A percentile compares a stretch with the other conserved stretches of the same genome.
These are phyloP conservation scores for Cyberlindnera saturnus DNA, from an alignment of 805 yeast genomes.

Conservation along the genomic window DNA sequence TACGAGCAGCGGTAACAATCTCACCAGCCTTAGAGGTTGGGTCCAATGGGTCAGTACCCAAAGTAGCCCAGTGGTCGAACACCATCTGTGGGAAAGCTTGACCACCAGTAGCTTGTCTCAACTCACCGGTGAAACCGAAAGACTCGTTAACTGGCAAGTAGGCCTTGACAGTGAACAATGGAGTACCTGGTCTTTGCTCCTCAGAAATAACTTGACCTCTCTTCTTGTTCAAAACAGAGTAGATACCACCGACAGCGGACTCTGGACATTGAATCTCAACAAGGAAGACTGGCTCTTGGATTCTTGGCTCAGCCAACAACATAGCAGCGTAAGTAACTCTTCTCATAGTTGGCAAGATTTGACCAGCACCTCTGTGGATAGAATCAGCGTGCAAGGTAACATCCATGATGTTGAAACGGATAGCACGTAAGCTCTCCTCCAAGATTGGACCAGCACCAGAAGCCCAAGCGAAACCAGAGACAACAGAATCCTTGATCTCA, in stretches of 20 bases:
- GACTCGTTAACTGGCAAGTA: constrained; percentile 99
- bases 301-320: constrained; percentile 97
- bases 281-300: constrained; percentile 98
- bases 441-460: constrained; percentile 98
- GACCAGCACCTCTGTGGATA: constrained; percentile 99
- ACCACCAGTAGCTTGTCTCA: constrained; percentile 99
- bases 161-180: constrained; percentile 99
- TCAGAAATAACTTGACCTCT: constrained; percentile 99
- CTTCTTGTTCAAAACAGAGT: constrained; percentile 98
- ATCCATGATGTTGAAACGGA: constrained; percentile 97
- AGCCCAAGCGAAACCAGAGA: constrained; percentile 99
- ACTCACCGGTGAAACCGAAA: constrained; percentile 99
- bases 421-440: constrained; percentile 94
- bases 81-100: constrained; percentile 99
- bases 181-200: constrained; percentile 99
- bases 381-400: constrained; percentile 99
- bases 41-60: constrained; percentile 91
- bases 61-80: constrained; percentile 96
- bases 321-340: constrained; percentile 98
- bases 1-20: constrained; percentile 67
- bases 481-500: constrained; percentile 99
- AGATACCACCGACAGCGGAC: constrained; percentile 99
- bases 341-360: constrained; percentile 99
- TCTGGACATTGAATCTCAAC: constrained; percentile 99
- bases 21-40: constrained; percentile 67